Percentiles rank a stretch among this genome's conserved stretches.
These are phyloP conservation scores for Aspergillus brasiliensis DNA, from an alignment of 2,329 filamentous ascomycete genomes.

Conservation along the genomic window DNA sequence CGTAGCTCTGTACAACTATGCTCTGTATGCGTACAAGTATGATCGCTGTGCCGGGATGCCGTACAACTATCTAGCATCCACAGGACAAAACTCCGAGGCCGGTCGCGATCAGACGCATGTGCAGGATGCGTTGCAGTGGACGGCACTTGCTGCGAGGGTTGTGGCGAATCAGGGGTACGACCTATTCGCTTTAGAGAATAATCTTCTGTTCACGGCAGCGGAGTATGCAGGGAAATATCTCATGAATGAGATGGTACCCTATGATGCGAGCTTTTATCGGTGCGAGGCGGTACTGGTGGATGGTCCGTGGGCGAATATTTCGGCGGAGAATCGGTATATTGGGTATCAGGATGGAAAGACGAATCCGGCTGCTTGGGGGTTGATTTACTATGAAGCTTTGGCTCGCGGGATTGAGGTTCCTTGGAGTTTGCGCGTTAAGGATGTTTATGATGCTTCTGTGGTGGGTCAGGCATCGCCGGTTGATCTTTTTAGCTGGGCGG, in stretches of 20 bases:
- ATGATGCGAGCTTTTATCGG: conserved; percentile 39
- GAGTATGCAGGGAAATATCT: conserved; percentile 47
- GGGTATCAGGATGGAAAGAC: no score
- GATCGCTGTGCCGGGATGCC: conserved; percentile 40
- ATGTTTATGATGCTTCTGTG: no score
- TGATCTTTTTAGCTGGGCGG: no score
- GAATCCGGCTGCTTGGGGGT: no score
- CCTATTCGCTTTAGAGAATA: conserved; percentile 34
- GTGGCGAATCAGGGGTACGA: conserved; percentile 42
- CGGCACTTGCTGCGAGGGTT: conserved; percentile 36
- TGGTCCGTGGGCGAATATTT: conserved; percentile 40
- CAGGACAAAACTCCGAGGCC: conserved; percentile 41
- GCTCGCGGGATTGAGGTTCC: no score
- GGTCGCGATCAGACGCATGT: conserved; percentile 44
- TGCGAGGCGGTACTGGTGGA: conserved; percentile 46
- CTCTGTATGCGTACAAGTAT: conserved; percentile 39
- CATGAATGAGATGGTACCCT: conserved; percentile 37
- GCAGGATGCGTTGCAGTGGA: conserved; percentile 37
- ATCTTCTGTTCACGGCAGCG: conserved; percentile 38
- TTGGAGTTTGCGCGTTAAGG: no score
- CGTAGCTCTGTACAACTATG: conserved; percentile 46
- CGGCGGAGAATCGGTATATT: conserved; percentile 15
- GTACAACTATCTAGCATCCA: conserved; percentile 32
- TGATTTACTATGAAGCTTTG: no score
- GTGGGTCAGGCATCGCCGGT: no score